Evolutionary conservation across 1,284 basidiomycete genomes (phyloP), one percentile per base, ranked within the genome.

Genomic region (Laetiporus sulphureus): DNA sequence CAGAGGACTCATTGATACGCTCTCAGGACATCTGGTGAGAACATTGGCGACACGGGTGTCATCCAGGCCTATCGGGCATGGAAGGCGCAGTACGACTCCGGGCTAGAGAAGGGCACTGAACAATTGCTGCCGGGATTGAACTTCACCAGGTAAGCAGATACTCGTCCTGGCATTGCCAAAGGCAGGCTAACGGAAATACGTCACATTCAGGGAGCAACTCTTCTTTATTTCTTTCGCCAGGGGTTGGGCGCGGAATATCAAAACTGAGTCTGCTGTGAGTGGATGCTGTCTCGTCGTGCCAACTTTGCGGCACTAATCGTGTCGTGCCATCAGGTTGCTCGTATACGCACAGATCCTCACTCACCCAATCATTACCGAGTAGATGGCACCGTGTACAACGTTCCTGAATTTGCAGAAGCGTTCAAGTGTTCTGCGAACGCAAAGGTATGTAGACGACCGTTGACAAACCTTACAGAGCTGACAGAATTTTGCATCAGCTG

Each of bases 51-150:
- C 58, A 81, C 78, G 3, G 91, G 89, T 24, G 70, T 94, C 27
- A 82, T 91, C 25, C 88, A 91, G 60, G 79, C 89, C 0, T 90
- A 81, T 61, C 76, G 84, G n/a, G 91, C 91, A 20, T 95, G 91
- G 91, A 81, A 86, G 60, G 68, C 71, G 8, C 79, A 88, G 46
- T 80, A 73, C 52, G 61, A 73, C 36, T 60, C 65, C 4, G 77
- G 77, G 0, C 62, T 69, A 38, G 60, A 71, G 38, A 70, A 65
- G n/a, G 81, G 79, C 0, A 68, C 69, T 39, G 83, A 90, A 59
- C 82, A 77, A 54, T 63, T 86, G 20, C 73, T 94, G 5, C 91
- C 91, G 4, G 91, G 91, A n/a, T 62, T 95, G 48, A 72, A 83
- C 42, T 92, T 76, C 61, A 89, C 87, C 0, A 74, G 78, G 80